phyloP scores from a whole-genome alignment of 768 basidiomycete species.

The Pleurotus citrinopileatus region DNA sequence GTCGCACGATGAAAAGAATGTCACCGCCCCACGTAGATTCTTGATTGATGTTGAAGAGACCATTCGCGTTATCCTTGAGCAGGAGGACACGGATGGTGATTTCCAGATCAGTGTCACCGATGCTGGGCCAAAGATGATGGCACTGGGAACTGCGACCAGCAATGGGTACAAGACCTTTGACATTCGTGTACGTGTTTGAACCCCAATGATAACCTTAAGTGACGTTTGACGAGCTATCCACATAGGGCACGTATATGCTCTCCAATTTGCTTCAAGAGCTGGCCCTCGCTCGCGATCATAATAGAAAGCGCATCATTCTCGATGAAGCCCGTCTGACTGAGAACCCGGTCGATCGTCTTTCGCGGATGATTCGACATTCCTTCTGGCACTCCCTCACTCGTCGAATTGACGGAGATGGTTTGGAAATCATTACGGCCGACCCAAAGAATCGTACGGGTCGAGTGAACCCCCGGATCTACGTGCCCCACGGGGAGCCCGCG shows the following conservation, averaged over 20 bases:
- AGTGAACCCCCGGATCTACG: slow-evolving; percentile 89
- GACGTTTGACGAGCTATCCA: slow-evolving; percentile 15
- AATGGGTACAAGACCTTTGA: slow-evolving; percentile 99
- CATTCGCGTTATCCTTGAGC: slow-evolving; percentile 92
- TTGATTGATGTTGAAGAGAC: slow-evolving; percentile 98
- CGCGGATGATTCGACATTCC: slow-evolving; percentile 95
- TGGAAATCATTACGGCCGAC: slow-evolving; percentile 97
- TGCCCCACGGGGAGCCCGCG: slow-evolving; percentile 87
- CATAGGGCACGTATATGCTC: slow-evolving; percentile 96
- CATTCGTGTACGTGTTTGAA: slow-evolving; percentile 62
- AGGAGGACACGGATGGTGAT: slow-evolving; percentile 96
- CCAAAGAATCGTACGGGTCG: slow-evolving; percentile 95
- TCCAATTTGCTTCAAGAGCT: slow-evolving; percentile 99
- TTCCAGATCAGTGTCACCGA: slow-evolving; percentile 97
- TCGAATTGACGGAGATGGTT: slow-evolving; percentile 93
- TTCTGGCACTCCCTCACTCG: slow-evolving; percentile 99
- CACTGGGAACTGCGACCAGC: slow-evolving; percentile 93
- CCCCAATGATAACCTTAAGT: not conserved
- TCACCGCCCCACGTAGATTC: slow-evolving; percentile 80
- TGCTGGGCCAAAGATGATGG: slow-evolving; percentile 94
- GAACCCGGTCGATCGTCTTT: slow-evolving; percentile 95
- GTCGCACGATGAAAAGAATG: slow-evolving; percentile 91
- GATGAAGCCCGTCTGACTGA: slow-evolving; percentile 97
- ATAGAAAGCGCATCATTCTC: slow-evolving; percentile 94
- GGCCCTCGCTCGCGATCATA: slow-evolving; percentile 92